phyloP scores from a whole-genome alignment of 176 grass and related monocot genomes.

The Poa pratensis region DNA sequence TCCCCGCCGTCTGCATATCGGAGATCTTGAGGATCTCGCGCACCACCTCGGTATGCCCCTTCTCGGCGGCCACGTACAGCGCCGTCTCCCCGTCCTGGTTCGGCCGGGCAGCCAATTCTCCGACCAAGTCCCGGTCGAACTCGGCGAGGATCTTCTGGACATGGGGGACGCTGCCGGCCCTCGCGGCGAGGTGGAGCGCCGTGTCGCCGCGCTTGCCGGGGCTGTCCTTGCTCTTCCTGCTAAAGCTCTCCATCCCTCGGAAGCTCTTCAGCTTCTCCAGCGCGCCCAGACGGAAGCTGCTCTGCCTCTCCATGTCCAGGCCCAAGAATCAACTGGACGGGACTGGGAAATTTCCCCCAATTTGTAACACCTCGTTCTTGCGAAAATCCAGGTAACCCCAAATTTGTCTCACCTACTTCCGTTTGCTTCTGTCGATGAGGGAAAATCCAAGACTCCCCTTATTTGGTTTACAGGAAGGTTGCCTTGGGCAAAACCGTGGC shows the following conservation, averaged over 20 bases:
- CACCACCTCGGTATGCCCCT: constrained; percentile 70
- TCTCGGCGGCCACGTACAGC: constrained; percentile 83
- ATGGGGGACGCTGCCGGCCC: constrained; percentile 59
- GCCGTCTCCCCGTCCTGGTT: constrained; percentile 90
- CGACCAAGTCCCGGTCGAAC: constrained; percentile 39
- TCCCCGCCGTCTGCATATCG: constrained; percentile 66
- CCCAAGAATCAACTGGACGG: background rate
- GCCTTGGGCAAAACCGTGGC: constrained; percentile 3
- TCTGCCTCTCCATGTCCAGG: constrained; percentile 49
- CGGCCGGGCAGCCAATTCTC: constrained; percentile 63
- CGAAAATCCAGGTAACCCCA: background rate
- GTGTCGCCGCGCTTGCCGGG: constrained; percentile 82
- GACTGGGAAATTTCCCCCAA: background rate
- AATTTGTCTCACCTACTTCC: background rate
- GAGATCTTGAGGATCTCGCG: constrained; percentile 75
- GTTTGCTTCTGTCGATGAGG: background rate
- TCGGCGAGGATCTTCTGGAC: constrained; percentile 70
- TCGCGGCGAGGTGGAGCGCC: constrained; percentile 73
- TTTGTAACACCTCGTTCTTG: too few species aligned
- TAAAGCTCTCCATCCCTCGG: constrained; percentile 62
- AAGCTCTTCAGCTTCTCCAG: constrained; percentile 72
- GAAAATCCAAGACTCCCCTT: background rate
- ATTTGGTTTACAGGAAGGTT: background rate
- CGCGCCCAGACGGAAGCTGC: constrained; percentile 58
- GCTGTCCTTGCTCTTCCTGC: constrained; percentile 65